A percentile compares a stretch with the other conserved stretches of the same genome.
These are phyloP conservation scores for Cymbopogon flexuosus DNA, from an alignment of 202 grass and related monocot genomes.

Conservation along the genomic window DNA sequence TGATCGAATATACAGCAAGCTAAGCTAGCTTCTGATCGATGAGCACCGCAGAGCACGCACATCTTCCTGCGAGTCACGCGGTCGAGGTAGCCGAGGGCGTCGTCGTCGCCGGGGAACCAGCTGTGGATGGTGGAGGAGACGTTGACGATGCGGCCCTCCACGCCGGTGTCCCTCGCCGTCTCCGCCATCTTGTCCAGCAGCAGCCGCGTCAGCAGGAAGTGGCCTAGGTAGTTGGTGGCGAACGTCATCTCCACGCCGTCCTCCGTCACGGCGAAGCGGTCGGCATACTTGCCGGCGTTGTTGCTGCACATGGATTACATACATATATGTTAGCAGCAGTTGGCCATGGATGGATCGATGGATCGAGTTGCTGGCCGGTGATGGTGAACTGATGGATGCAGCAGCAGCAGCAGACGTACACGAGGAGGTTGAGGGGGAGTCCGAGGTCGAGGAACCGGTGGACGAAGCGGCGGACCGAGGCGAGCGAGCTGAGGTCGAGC, in stretches of 20 bases:
- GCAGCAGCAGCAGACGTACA: constrained; percentile 37
- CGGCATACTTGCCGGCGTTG: constrained; percentile 89
- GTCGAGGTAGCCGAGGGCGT: constrained; percentile 68
- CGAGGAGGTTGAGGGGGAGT: constrained; percentile 85
- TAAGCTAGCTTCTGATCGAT: too few relatives aligned
- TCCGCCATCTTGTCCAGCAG: constrained; percentile 70
- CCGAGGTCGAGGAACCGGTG: constrained; percentile 55
- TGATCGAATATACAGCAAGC: background rate
- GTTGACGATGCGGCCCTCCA: constrained; percentile 82
- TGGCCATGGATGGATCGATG: too few relatives aligned
- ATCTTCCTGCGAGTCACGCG: constrained; percentile 64
- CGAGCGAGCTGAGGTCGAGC: constrained; percentile 88
- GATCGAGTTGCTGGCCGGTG: too few relatives aligned
- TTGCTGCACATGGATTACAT: constrained; percentile 40
- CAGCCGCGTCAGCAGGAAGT: constrained; percentile 79
- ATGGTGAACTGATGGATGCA: background rate
- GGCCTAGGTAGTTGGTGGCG: constrained; percentile 89
- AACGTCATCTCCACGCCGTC: constrained; percentile 96
- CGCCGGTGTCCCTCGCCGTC: constrained; percentile 56
- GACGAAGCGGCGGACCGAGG: constrained; percentile 80
- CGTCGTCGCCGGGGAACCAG: constrained; percentile 80
- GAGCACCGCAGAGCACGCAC: constrained; percentile 7
- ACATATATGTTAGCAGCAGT: background rate
- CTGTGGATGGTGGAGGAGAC: constrained; percentile 82
- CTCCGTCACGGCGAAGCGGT: constrained; percentile 58